A percentile compares a stretch with the other conserved stretches of the same genome.
These are phyloP conservation scores for Eutypella sp. DNA, from an alignment of 2,329 filamentous ascomycete species.

Conservation along the genomic window DNA sequence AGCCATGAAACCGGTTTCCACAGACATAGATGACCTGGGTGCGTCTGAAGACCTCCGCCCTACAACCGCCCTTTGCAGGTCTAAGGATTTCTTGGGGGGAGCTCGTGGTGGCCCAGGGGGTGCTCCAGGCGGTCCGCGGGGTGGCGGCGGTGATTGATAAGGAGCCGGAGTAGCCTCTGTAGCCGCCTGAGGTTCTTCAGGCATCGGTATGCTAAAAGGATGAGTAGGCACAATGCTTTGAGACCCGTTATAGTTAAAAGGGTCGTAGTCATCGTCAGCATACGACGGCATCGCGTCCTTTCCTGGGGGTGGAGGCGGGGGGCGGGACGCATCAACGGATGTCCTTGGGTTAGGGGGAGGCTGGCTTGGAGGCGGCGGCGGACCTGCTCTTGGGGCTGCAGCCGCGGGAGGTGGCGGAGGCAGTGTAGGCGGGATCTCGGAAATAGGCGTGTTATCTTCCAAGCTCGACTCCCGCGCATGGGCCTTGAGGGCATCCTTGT, in stretches of 20 bases:
- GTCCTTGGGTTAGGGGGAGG: constrained; percentile 47
- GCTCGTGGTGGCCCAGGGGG: constrained; percentile 33
- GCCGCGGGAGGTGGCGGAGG: constrained; percentile 54
- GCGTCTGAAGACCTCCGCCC: constrained; percentile 67
- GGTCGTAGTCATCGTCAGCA: constrained; percentile 65
- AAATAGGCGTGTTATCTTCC: constrained; percentile 58
- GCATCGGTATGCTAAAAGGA: constrained; percentile 28
- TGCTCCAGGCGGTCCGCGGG: constrained; percentile 38
- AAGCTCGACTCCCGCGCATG: constrained; percentile 73
- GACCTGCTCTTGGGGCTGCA: constrained; percentile 53
- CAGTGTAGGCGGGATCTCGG: constrained; percentile 38
- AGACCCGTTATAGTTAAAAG: constrained; percentile 49
- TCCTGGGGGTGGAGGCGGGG: constrained; percentile 56
- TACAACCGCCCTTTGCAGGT: constrained; percentile 51
- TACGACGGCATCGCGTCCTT: constrained; percentile 36
- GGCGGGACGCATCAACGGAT: constrained; percentile 68
- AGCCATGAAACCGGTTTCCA: constrained; percentile 79
- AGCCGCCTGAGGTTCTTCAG: constrained; percentile 44
- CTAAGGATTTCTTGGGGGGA: constrained; percentile 55
- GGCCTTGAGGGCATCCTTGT: constrained; percentile 86
- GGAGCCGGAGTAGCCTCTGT: constrained; percentile 42
- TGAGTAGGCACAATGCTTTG: constrained; percentile 27
- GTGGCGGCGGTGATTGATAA: constrained; percentile 41
- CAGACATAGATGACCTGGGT: constrained; percentile 61
- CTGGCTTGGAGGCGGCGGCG: constrained; percentile 62